A percentile compares a stretch with the other conserved stretches of the same genome.
These are phyloP conservation scores for Mortierella sp. DNA, from an alignment of 371 early-diverging fungal species.

Conservation along the genomic window DNA sequence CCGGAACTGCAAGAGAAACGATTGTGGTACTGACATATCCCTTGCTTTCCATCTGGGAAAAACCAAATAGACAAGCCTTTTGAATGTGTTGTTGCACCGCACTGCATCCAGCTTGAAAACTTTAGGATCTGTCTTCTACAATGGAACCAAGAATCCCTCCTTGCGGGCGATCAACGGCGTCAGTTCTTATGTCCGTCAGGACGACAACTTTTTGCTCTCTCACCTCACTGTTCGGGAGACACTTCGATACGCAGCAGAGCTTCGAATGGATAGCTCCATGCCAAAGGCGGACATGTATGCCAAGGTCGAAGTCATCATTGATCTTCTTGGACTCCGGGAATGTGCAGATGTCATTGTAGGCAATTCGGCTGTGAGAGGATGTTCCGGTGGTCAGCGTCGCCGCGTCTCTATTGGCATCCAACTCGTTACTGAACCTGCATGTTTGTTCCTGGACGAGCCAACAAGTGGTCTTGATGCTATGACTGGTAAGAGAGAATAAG, in stretches of 20 bases:
- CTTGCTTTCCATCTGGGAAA: neutral
- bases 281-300: neutral
- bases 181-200: constrained; percentile 61
- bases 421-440: constrained; percentile 85
- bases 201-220: constrained; percentile 51
- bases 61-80: constrained; percentile 61
- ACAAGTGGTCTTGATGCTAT: constrained; percentile 73
- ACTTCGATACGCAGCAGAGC: constrained; percentile 48
- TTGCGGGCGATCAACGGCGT: constrained; percentile 13
- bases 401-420: constrained; percentile 89
- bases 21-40: no score
- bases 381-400: constrained; percentile 88
- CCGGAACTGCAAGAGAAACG: no score
- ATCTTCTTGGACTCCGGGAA: constrained; percentile 38
- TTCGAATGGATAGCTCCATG: constrained; percentile 19
- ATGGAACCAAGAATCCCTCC: constrained; percentile 22
- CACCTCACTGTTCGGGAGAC: constrained; percentile 58
- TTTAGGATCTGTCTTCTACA: constrained; percentile 19
- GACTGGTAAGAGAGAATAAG: constrained; percentile 9
- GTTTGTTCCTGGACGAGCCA: constrained; percentile 95
- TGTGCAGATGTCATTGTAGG: constrained; percentile 78
- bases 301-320: constrained; percentile 31
- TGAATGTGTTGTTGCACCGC: constrained; percentile 54
- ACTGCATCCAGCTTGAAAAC: neutral
- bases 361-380: constrained; percentile 72